Evolutionary conservation across 2,329 filamentous ascomycete genomes (phyloP), one percentile per base, ranked within the genome.

Genomic region (Fusarium haematococcum): DNA sequence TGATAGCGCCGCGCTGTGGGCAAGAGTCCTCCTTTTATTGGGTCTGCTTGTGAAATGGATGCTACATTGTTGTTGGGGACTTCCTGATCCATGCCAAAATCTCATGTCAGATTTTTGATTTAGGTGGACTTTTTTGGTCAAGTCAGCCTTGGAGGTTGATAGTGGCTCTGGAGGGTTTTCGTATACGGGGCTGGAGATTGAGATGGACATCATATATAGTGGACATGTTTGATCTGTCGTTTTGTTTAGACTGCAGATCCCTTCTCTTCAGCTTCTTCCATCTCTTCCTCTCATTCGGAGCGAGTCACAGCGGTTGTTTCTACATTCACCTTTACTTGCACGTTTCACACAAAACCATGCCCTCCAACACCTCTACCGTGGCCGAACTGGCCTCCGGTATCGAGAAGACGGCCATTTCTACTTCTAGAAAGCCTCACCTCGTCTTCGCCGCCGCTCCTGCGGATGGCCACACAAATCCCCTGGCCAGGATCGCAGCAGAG

Each of bases 401-500:
- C 54, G 57, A 66, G 23, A 65, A 68, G 32, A 57, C 57, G 14
- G 54, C 48, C 16, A 30, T 72, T 9, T 35, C 18, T 37, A 39
- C 27, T 20, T 59, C 62, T 13, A 60, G 56, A 52, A 81, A 78
- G 41, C 81, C 82, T 4, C 69, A 80, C 56, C 69, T 84, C 5
- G 61, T 84, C 14, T 79, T 80, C 39, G 68, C 74, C 1, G 76
- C 80, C 5, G 75, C 77, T 13, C 73, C 79, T 2, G 75, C 71
- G 9, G 67, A 81, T 2, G 82, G 83, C 25, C 83, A 84, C 71
- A 80, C 77, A 4, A 63, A 72, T 20, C 80, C 80, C 1, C 62
- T 83, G 0, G 41, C 81, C 2, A 78, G 79, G 30, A 79, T 86
- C n/a, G 82, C 82, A 1, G 76, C 76, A 6, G 78, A 83, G 27